A percentile compares a stretch with the other conserved stretches of the same genome.
Evolutionary conservation across 2,329 filamentous ascomycete genomes (phyloP).

Genomic region (Pezicula radicicola): DNA sequence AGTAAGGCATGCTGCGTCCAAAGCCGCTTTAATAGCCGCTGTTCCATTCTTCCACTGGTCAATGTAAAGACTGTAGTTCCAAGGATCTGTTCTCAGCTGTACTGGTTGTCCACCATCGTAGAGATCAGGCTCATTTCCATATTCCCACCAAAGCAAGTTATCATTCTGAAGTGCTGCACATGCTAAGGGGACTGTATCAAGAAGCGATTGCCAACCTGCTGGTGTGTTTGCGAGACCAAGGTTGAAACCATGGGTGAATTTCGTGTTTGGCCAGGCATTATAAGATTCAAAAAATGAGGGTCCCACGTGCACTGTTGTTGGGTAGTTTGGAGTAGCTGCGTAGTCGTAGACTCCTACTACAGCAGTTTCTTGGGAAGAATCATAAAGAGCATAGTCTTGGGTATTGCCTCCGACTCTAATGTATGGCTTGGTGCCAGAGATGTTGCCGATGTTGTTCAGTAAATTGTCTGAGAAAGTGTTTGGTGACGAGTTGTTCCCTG

Average conservation of each 20-base stretch:
- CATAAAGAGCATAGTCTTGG: constrained; percentile 61
- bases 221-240: constrained; percentile 48
- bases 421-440: constrained; percentile 54
- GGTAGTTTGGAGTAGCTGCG: constrained; percentile 52
- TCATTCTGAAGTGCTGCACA: constrained; percentile 52
- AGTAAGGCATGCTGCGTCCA: constrained; percentile 48
- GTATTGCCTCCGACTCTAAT: constrained; percentile 65
- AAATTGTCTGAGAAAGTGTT: constrained; percentile 60
- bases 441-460: constrained; percentile 50
- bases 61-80: constrained; percentile 54
- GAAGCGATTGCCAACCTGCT: constrained; percentile 46
- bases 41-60: constrained; percentile 56
- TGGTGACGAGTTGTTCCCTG: constrained; percentile 49
- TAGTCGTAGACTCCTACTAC: constrained; percentile 50
- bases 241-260: constrained; percentile 62
- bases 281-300: constrained; percentile 63
- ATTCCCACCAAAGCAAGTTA: constrained; percentile 55
- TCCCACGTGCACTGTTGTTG: constrained; percentile 57
- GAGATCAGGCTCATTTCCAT: constrained; percentile 64
- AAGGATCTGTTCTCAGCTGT: constrained; percentile 45
- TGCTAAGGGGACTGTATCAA: constrained; percentile 51
- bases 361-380: constrained; percentile 46
- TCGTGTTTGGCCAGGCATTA: constrained; percentile 49
- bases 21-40: constrained; percentile 40
- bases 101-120: constrained; percentile 50